Evolutionary conservation across 108 stramenopile genomes (phyloP), one percentile per base, ranked within the genome.

Genomic region (Nitzschia inconspicua): DNA sequence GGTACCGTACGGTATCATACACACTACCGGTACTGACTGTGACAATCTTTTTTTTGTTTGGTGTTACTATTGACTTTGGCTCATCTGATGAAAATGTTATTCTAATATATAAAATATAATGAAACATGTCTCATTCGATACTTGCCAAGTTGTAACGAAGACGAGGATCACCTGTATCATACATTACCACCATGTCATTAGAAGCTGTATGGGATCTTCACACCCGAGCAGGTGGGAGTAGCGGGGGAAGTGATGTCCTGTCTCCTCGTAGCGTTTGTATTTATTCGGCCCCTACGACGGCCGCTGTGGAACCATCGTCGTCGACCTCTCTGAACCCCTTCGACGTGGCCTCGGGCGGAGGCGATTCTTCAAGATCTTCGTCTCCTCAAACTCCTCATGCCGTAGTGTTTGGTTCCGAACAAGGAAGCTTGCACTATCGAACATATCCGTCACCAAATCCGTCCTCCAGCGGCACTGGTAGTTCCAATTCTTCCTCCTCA

Each of bases 401-500:
- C 0, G 63, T 86, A 24, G 71, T 85, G 14, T 79, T 81, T 47
- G 91, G 91, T 1, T 86, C 86, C 11, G 91, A 93, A 57, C 75
- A 82, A 34, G 91, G 87, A 41, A 70, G 78, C 16, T 52, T 93
- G 18, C 87, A 93, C 59, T 77, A 59, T 48, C 73, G 91, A 42
- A 70, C 70, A 4, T 88, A 85, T 59, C 62, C 76, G 3, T 28
- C 69, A 11, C 50, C 42, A 23, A 10, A 14, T 16, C 18, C 50
- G 3, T 6, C 40, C 14, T 32, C 54, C 29, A 20, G 43, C n/a
- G 20, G 30, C 18, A 34, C 32, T 23, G 36, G 57, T 8, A 32
- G 29, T 14, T 0, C 31, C 46, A 42, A 23, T 31, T 49, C 36
- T n/a, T n/a, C 19, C 47, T 50, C 69, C 23, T 14, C 66, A 18